Base-by-base conservation (phyloP, 176 grass and related monocot species). In the Leersia perrieri region DNA sequence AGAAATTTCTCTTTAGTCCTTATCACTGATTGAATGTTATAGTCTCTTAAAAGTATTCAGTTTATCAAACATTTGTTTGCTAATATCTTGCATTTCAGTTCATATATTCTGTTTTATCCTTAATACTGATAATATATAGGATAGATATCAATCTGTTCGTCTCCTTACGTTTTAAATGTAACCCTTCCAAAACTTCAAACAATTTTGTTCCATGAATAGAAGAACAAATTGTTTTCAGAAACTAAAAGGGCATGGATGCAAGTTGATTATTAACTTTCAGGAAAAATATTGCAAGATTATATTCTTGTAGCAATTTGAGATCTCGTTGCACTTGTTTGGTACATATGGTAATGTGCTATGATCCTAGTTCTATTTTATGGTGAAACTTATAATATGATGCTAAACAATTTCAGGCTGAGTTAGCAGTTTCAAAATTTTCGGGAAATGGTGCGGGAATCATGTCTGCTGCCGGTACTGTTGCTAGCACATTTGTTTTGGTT, bases 401-500 rank as follows among this genome's bases (percentile, higher is more conserved):
- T 58, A 78, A 89, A 80, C 40, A 60, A 87, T 84, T 70, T 22
- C 80, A 98, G 96, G 96, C 96, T 35, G 90, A 98, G 74, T 35
- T 98, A 85, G 96, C 96, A 61, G 89, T 98, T 89, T 98, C 92
- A 8, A 91, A 95, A 77, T 98, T 98, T 84, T 90, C 88, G 73
- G 92, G 96, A 89, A 91, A 98, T 86, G 96, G 96, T 35, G 90
- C 90, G 1, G 92, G 96, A 76, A 91, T 95, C 40, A 89, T 91
- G 82, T 90, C 92, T 88, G 84, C 87, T 11, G 96, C 90, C 42
- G 93, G 86, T 73, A 98, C 92, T 62, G 77, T 89, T 60, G 57
- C 94, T 60, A 98, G 92, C 86, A 98, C 96, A 75, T 98, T 98
- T 65, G 76, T 98, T 42, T 88, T 98, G 87, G 92, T 98, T 91